phyloP scores from a whole-genome alignment of 75 land plant genomes.

The Isoetes taiwanensis region DNA sequence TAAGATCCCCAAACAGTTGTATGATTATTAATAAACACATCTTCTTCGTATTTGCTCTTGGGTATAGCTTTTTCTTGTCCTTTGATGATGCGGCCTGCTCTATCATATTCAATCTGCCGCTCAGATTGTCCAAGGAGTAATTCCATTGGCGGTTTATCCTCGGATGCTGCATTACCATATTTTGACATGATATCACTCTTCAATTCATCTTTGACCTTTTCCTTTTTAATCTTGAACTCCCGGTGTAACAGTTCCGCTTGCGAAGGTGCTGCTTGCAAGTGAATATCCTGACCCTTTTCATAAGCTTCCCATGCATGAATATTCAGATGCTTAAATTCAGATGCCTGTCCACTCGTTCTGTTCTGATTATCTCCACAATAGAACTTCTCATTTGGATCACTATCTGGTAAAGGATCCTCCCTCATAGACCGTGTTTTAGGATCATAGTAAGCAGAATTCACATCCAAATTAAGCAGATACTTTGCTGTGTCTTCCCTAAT shows the following conservation, averaged over 20 bases:
- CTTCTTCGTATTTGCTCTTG: constrained; percentile 89
- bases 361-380: constrained; percentile 83
- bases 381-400: constrained; percentile 91
- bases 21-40: constrained; percentile 75
- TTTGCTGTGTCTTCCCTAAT: constrained; percentile 93
- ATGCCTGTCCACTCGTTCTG: constrained; percentile 64
- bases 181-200: constrained; percentile 61
- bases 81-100: constrained; percentile 77
- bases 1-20: constrained; percentile 92
- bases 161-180: constrained; percentile 82
- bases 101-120: constrained; percentile 71
- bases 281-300: constrained; percentile 87
- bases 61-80: constrained; percentile 75
- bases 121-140: constrained; percentile 81
- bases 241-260: constrained; percentile 65
- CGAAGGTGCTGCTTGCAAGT: constrained; percentile 86
- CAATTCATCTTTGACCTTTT: constrained; percentile 40
- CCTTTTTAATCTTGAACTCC: constrained; percentile 59
- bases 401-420: constrained; percentile 90
- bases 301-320: constrained; percentile 88
- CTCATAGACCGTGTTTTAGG: constrained; percentile 93
- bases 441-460: constrained; percentile 83
- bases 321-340: constrained; percentile 80
- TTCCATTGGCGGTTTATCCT: constrained; percentile 58
- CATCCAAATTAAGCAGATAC: constrained; percentile 83